Base-by-base conservation (phyloP, 2,329 filamentous ascomycete genomes). In the Sordariomycetes sp. region DNA sequence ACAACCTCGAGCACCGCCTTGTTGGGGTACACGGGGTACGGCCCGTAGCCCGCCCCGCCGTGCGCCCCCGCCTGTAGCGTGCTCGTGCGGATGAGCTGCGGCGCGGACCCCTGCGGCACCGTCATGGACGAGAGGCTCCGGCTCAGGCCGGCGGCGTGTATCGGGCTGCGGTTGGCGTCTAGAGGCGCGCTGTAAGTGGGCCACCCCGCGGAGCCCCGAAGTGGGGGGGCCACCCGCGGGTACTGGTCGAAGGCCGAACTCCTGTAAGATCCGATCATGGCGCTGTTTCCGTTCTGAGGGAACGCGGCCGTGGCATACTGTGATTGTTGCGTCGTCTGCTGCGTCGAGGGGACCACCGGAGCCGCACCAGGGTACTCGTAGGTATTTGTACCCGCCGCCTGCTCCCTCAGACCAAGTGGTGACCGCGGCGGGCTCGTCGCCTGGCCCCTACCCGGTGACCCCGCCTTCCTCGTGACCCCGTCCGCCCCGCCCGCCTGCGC, bases 1-100 rank as follows among this genome's bases (percentile, higher is more conserved):
- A 87, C 81, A 59, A 97, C 86, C 65, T 94, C 90, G 34, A 97
- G 75, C 20, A 86, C 76, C 0, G 91, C 94, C 73, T 96, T 96
- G 66, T 84, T 82, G 17, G 89, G 85, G 66, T 91, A 92, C 62
- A 92, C 80, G 3, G 85, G 81, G 66, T 95, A 91, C 0, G 87
- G 86, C 63, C 90, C 89, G 71, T 90, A 89, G 3, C 73, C 69
- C 52, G 70, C 60, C 58, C 64, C 65, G 13, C 70, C 70, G 58
- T 69, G 68, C 45, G 69, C 67, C 3, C 64, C 66, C 1, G 68
- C 64, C 55, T 74, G 73, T 15, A 81, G 70, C 1, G 77, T 81
- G 67, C 79, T 83, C 3, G 80, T 83, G 39, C 80, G 74, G 24
- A 81, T 73, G 2, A 83, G 74, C 61, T 75, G 72, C 1, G 80